Conservation (phyloP, 192 early-diverging fungal species). For the Umbelopsis isabellina region DNA sequence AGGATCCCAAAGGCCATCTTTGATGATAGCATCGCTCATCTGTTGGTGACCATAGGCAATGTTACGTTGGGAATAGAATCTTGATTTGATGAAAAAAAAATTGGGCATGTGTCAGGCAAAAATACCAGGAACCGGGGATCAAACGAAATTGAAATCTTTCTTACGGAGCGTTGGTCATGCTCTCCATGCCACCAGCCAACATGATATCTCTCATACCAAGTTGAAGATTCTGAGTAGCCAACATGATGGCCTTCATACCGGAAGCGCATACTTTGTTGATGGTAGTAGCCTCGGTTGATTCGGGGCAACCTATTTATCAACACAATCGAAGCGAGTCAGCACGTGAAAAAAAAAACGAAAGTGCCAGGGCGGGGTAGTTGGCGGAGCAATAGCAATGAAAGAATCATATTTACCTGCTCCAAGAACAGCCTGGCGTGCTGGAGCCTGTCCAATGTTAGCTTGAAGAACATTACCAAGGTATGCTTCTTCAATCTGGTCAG, state of each 20-base stretch:
- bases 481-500: slow-evolving; percentile 88
- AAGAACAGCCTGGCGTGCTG: slow-evolving; percentile 90
- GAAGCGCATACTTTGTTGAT: slow-evolving; percentile 99
- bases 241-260: slow-evolving; percentile 95
- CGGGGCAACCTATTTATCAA: slow-evolving; percentile 52
- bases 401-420: slow-evolving; percentile 58
- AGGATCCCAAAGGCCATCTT: slow-evolving; percentile 96
- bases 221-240: slow-evolving; percentile 85
- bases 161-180: slow-evolving; percentile 94
- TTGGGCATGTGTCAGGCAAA: slow-evolving; percentile 7
- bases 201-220: slow-evolving; percentile 79
- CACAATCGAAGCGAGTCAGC: not conserved
- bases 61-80: slow-evolving; percentile 64
- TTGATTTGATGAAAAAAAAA: not conserved
- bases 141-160: slow-evolving; percentile 21
- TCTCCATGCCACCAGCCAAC: slow-evolving; percentile 95
- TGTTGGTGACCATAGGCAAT: slow-evolving; percentile 81
- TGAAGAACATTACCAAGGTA: slow-evolving; percentile 97
- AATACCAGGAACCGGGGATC: not conserved
- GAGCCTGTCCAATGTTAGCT: slow-evolving; percentile 87
- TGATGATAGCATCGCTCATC: slow-evolving; percentile 84
- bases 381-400: not conserved
- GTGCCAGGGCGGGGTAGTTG: not conserved
- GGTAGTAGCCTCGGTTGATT: slow-evolving; percentile 90
- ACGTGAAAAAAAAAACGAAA: slow-evolving; percentile 12